phyloP scores from a whole-genome alignment of 768 basidiomycete genomes.

The Suillus hirtellus region DNA sequence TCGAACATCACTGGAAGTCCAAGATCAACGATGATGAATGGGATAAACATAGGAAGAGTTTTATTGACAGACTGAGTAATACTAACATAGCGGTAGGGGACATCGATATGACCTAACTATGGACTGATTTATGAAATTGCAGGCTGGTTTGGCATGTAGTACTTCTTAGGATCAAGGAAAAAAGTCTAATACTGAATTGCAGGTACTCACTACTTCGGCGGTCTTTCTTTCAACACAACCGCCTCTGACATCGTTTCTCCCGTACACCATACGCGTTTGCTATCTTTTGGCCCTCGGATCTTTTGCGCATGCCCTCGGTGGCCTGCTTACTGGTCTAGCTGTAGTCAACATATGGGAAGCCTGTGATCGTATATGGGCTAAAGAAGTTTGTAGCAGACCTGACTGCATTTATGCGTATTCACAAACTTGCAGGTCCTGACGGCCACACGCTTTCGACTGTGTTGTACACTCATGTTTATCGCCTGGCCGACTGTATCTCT shows the following conservation, averaged over 20 bases:
- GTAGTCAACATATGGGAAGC: slow-evolving; percentile 1
- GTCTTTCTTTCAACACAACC: slow-evolving; percentile 7
- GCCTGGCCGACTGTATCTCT: slow-evolving; percentile 1
- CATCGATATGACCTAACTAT: neutral
- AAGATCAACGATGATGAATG: neutral
- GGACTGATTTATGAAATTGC: neutral
- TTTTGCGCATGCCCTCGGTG: slow-evolving; percentile 9
- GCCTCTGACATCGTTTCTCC: neutral
- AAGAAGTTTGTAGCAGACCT: slow-evolving; percentile 3
- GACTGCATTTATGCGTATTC: neutral
- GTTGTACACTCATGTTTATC: neutral
- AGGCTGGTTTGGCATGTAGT: slow-evolving; percentile 4
- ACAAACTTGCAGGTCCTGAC: neutral
- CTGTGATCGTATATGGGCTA: slow-evolving; percentile 8
- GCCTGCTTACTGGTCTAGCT: slow-evolving; percentile 3
- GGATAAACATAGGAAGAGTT: slow-evolving; percentile 1
- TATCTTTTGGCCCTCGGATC: slow-evolving; percentile 7
- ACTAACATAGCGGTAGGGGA: slow-evolving; percentile 3
- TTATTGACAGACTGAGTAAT: neutral
- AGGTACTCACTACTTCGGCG: slow-evolving; percentile 7
- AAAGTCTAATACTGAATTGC: neutral
- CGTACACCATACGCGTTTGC: neutral
- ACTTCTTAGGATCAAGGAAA: too few species aligned
- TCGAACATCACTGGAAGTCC: slow-evolving; percentile 7
- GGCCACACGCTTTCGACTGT: slow-evolving; percentile 1